These are phyloP conservation scores for Cornus kousa DNA, from an alignment of 148 eudicot species.

Conservation along the genomic window DNA sequence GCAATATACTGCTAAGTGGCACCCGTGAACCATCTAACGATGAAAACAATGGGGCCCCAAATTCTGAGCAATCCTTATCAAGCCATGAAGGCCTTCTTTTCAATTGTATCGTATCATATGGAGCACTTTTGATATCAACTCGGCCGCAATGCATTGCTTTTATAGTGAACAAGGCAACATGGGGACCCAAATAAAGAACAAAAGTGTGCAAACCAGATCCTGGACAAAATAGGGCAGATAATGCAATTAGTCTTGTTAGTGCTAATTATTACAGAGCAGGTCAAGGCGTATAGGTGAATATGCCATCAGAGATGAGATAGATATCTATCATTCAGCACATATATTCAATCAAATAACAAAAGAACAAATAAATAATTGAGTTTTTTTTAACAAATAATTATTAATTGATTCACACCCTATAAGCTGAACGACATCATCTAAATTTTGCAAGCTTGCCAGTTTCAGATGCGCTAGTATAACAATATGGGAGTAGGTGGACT, in stretches of 20 bases:
- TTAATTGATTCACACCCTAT: too few relatives aligned
- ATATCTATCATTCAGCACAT: background rate
- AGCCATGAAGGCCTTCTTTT: constrained; percentile 92
- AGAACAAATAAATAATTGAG: background rate
- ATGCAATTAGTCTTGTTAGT: constrained; percentile 7
- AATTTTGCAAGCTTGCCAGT: too few relatives aligned
- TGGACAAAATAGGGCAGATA: constrained; percentile 25
- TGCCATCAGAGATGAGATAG: background rate
- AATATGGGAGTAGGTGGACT: too few relatives aligned
- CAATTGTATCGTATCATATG: constrained; percentile 92
- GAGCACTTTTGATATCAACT: constrained; percentile 89
- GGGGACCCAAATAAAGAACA: constrained; percentile 96
- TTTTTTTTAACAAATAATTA: too few relatives aligned
- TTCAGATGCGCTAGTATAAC: too few relatives aligned
- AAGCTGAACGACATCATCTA: too few relatives aligned
- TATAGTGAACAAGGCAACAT: constrained; percentile 88
- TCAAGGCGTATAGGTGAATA: constrained; percentile 1
- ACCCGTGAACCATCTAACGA: constrained; percentile 52
- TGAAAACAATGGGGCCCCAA: constrained; percentile 72
- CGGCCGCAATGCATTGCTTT: constrained; percentile 96
- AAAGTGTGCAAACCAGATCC: constrained; percentile 99
- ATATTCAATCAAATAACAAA: background rate
- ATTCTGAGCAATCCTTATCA: constrained; percentile 77
- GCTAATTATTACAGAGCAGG: constrained; percentile 5
- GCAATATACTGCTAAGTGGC: constrained; percentile 88